Evolutionary conservation across 306 rosid genomes (phyloP), one percentile per base, ranked within the genome.

Genomic region (Chamaecrista fasciculata): DNA sequence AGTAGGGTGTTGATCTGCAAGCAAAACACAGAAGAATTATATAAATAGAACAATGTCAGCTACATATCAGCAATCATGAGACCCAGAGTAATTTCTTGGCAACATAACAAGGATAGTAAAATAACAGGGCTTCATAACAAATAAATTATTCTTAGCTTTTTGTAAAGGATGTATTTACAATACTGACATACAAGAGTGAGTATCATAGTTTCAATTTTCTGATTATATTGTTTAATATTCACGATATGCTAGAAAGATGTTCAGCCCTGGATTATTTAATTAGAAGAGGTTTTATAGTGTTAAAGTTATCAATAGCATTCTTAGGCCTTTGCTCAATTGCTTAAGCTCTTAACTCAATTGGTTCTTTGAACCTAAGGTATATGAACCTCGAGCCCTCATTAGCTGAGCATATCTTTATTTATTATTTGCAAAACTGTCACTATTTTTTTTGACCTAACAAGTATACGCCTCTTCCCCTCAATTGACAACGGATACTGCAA

Each of bases 1-100:
- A 94, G 95, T 61, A 90, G 56, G n/a, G 95, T 90, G 80, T 82
- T 78, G 60, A 94, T 94, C 98, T 94, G 94, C 69, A 73, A 49
- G 50, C 55, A 75, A 69, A 43, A 66, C 25, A 58, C n/a, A 74
- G 67, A 71, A 75, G 52, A 58, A 58, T 26, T 43, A 42, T 19
- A 60, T 34, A 23, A 37, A 65, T 50, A 53, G 63, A 64, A 66
- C 37, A 25, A 34, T 69, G 49, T 51, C 50, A 70, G 62, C 49
- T 25, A 9, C 26, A 79, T 52, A 70, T 65, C 44, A 62, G 59
- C 50, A 59, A 29, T 62, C 66, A 37, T 49, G 46, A 28, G 46
- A 28, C 70, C 61, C 31, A 28, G 37, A 58, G 37, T 39, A 49
- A 70, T 39, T 57, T 42, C 48, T 24, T 15, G 48, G 49, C 47